A percentile compares a stretch with the other conserved stretches of the same genome.
Conservation (phyloP, 805 yeast species). For the Diddensiella santjacobensis region DNA sequence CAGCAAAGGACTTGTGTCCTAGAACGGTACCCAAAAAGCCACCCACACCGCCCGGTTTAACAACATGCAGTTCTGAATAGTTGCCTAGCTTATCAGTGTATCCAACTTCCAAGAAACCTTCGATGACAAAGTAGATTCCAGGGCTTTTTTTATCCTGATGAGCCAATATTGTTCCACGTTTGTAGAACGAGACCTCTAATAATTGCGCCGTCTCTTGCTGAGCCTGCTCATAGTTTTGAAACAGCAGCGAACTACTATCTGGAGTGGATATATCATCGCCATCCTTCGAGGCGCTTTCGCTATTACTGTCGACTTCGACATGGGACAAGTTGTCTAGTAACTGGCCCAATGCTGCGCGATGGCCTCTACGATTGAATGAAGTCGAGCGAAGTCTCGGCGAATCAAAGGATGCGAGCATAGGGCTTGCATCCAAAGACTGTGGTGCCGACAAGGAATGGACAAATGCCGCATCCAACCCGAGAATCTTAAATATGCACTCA, state of each 20-base stretch:
- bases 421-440: conserved; percentile 23
- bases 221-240: conserved; percentile 12
- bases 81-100: conserved; percentile 36
- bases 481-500: conserved; percentile 62
- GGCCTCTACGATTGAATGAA: conserved; percentile 3
- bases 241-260: background rate
- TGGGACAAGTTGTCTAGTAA: conserved; percentile 5
- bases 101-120: conserved; percentile 68
- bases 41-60: conserved; percentile 75
- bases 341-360: background rate
- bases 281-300: conserved; percentile 8
- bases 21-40: conserved; percentile 81
- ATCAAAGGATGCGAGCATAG: conserved; percentile 16
- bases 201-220: conserved; percentile 31
- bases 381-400: background rate
- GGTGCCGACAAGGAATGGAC: conserved; percentile 4
- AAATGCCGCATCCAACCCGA: conserved; percentile 54
- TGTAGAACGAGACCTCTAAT: conserved; percentile 52
- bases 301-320: conserved; percentile 4
- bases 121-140: conserved; percentile 77
- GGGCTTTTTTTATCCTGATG: conserved; percentile 62
- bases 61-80: conserved; percentile 44
- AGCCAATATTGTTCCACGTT: conserved; percentile 54
- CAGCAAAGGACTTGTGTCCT: conserved; percentile 74
- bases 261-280: conserved; percentile 1